Base-by-base conservation (phyloP, 495 filamentous ascomycete species). In the Penicillium argentinense region DNA sequence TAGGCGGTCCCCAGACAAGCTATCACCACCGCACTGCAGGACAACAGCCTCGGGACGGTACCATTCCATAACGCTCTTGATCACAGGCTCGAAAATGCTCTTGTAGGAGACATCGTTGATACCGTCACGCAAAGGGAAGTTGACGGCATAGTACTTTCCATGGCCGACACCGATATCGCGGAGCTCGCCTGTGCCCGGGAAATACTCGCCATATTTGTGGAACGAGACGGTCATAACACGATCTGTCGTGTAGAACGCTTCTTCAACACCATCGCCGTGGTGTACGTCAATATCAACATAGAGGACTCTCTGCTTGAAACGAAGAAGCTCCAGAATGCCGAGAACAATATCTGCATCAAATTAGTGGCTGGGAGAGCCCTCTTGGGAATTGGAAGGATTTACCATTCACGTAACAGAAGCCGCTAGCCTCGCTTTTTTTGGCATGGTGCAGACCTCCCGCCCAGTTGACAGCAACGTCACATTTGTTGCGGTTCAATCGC, bases 201-300 rank as follows among this genome's bases (percentile, higher is more conserved):
- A 98, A 65, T 97, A 98, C 60, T 97, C 93, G 66, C 95, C 93
- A 69, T 96, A 98, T 57, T 98, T 98, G 73, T 98, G 93, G 68
- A 97, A 97, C 12, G 90, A 96, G 28, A 91, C 85, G 0, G 95
- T 97, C 92, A 98, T 96, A 60, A 98, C 93, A 56, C 93, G 84
- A 70, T 98, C 92, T 12, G 93, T 98, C 14, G 91, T 93, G 61
- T 95, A 96, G 57, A 98, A 98, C 5, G 93, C 93, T 60, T 97
- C 92, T 66, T 98, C 93, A 17, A 98, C 93, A 49, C 93, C 93
- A 63, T 98, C 93, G 29, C 93, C 93, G 57, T 98, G 93, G 67
- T 98, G 93, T 13, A 98, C 95, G 67, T 98, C 93, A 55, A 98
- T 97, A 64, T 98, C 93, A 52, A 98, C 88, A 67, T 98, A 98